phyloP scores from a whole-genome alignment of 306 rosid genomes.

The Trifolium dubium region DNA sequence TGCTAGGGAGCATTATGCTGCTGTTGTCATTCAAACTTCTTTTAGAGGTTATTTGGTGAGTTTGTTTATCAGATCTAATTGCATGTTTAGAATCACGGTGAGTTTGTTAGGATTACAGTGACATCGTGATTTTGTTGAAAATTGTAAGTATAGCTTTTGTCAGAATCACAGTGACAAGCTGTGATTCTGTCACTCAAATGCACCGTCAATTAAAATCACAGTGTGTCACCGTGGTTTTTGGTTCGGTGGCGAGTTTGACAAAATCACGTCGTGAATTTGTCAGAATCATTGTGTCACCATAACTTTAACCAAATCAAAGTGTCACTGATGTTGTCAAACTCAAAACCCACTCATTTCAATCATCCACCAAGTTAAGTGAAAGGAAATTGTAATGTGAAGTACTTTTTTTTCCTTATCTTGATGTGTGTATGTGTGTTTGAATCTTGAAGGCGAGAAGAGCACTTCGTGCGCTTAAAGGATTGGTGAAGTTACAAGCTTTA shows the following conservation, averaged over 20 bases:
- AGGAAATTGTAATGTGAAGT: not conserved
- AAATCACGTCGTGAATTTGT: not conserved
- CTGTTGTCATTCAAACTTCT: constrained; percentile 79
- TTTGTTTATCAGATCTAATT: constrained; percentile 30
- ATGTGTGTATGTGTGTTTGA: not conserved
- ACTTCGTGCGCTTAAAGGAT: constrained; percentile 82
- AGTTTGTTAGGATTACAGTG: not conserved
- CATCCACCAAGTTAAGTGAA: not conserved
- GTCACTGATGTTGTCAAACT: not conserved
- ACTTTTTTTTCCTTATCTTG: constrained; percentile 1
- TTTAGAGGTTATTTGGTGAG: constrained; percentile 93
- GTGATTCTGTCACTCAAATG: not conserved
- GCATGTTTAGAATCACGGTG: not conserved
- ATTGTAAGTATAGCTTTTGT: not conserved
- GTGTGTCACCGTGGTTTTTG: not conserved
- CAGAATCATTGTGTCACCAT: not conserved
- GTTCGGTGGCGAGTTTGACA: not conserved
- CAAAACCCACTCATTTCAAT: not conserved
- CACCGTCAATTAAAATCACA: not conserved
- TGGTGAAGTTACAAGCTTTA: constrained; percentile 93
- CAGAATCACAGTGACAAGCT: not conserved
- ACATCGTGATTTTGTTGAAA: not conserved
- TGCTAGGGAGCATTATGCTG: constrained; percentile 55
- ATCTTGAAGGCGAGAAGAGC: constrained; percentile 86
- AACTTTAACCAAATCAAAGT: not conserved